Evolutionary conservation across 108 stramenopile genomes (phyloP), one percentile per base, ranked within the genome.

Genomic region (Skeletonema potamos): DNA sequence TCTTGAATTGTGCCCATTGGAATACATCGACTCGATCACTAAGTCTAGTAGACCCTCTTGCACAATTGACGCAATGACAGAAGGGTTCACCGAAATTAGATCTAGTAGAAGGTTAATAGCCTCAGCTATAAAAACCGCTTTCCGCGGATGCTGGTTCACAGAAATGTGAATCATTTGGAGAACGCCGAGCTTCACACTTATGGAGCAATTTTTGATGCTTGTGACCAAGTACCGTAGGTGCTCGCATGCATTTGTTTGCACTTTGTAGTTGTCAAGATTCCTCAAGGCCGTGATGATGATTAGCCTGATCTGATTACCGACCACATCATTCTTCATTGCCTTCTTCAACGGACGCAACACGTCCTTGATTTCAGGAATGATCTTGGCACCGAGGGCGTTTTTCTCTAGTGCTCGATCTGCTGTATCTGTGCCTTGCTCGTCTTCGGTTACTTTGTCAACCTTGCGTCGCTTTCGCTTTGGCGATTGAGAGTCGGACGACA

Each of bases 131-230:
- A 78, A 66, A 6, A 20, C 17, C 4, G 44, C 32, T 15, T 67
- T 48, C 6, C 29, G 29, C 27, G 64, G 58, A 66, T 73, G 58
- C 24, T 59, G 39, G n/a, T 59, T 37, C 65, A 78, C 66, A 41
- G 77, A 66, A 41, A 66, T 73, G 4, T 72, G 64, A 12, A 68
- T 20, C 58, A 78, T 68, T 39, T 29, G 46, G 48, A 71, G 70
- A 55, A 66, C 66, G 1, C 66, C 66, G 30, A 74, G 58, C 28
- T 55, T 29, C 54, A 74, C 48, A 3, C 59, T 46, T 32, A 20
- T 67, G n/a, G 56, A 26, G 17, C 34, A 66, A 33, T 27, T 68
- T 51, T 74, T 41, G 13, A 26, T 55, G 32, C 28, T 55, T 26
- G 66, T 74, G 57, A 60, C 54, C 41, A 68, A 68, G 15, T 41